Percentiles rank a stretch among this genome's conserved stretches.
Evolutionary conservation across 2,329 filamentous ascomycete genomes (phyloP).

Genomic region (Drechslerella coelobrocha): DNA sequence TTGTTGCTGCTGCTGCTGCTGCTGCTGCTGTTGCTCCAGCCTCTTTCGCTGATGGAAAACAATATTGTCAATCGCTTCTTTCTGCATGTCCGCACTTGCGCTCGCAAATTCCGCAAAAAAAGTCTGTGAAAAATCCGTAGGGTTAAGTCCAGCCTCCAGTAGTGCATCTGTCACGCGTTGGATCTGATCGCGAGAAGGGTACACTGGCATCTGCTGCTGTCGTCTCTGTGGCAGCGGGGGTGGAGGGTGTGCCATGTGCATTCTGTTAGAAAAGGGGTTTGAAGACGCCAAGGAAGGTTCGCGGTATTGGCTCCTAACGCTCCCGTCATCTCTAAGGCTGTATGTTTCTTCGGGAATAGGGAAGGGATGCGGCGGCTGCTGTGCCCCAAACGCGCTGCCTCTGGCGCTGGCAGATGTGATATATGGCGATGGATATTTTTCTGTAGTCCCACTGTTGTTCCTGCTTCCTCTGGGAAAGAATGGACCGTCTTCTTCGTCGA

Average conservation of each 20-base stretch:
- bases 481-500: constrained; percentile 41
- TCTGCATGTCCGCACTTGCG: constrained; percentile 41
- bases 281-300: constrained; percentile 44
- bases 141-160: constrained; percentile 33
- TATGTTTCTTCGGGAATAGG: constrained; percentile 39
- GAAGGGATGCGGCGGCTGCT: constrained; percentile 32
- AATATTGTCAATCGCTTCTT: constrained; percentile 42
- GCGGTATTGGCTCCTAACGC: constrained; percentile 44
- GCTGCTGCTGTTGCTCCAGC: constrained; percentile 24
- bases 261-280: constrained; percentile 42
- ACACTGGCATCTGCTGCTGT: constrained; percentile 28
- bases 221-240: constrained; percentile 25
- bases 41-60: constrained; percentile 45
- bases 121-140: constrained; percentile 28
- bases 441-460: constrained; percentile 6
- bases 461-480: constrained; percentile 38
- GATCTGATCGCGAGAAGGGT: constrained; percentile 34
- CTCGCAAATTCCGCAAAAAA: constrained; percentile 47
- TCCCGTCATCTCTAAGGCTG: constrained; percentile 36
- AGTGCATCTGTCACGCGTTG: constrained; percentile 30
- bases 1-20: constrained; percentile 14
- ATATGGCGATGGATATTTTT: constrained; percentile 44
- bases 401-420: constrained; percentile 28
- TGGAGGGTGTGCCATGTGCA: constrained; percentile 39
- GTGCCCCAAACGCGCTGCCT: constrained; percentile 31